phyloP scores from a whole-genome alignment of 176 grass and related monocot genomes.

The Puccinellia tenuiflora region DNA sequence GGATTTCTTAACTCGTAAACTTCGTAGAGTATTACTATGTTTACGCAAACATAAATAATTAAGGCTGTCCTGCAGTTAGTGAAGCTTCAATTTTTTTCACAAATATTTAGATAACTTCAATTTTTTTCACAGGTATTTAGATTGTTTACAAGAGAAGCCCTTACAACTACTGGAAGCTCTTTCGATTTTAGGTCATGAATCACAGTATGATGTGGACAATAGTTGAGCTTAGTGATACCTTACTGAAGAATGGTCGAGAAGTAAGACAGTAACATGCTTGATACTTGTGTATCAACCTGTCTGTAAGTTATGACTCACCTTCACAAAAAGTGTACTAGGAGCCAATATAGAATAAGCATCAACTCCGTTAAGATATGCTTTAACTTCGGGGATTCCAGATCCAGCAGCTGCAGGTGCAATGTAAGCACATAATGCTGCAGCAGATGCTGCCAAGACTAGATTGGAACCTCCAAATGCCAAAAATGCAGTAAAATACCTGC shows the following conservation, averaged over 20 bases:
- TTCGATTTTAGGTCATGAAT: background rate
- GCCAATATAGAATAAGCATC: constrained; percentile 81
- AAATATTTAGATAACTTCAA: constrained; percentile 10
- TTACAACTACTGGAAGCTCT: background rate
- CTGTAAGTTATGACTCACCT: constrained; percentile 38
- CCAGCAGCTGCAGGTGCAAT: constrained; percentile 92
- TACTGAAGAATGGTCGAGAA: background rate
- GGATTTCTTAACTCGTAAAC: background rate
- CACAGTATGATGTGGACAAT: background rate
- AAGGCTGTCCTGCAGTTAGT: background rate
- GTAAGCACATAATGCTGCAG: constrained; percentile 82
- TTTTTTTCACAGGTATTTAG: background rate
- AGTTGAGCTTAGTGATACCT: background rate
- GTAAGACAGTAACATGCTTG: background rate
- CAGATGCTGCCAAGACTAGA: constrained; percentile 49
- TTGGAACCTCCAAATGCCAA: constrained; percentile 64
- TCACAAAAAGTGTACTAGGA: constrained; percentile 85
- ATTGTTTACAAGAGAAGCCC: background rate
- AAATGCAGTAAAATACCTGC: constrained; percentile 80
- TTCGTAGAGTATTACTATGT: background rate
- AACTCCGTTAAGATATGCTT: constrained; percentile 98
- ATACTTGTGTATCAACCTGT: background rate
- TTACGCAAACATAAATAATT: background rate
- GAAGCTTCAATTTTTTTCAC: background rate
- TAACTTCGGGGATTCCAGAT: constrained; percentile 96